Base-by-base conservation (phyloP, 176 grass and related monocot species). In the Dendrocalamus sinicus region DNA sequence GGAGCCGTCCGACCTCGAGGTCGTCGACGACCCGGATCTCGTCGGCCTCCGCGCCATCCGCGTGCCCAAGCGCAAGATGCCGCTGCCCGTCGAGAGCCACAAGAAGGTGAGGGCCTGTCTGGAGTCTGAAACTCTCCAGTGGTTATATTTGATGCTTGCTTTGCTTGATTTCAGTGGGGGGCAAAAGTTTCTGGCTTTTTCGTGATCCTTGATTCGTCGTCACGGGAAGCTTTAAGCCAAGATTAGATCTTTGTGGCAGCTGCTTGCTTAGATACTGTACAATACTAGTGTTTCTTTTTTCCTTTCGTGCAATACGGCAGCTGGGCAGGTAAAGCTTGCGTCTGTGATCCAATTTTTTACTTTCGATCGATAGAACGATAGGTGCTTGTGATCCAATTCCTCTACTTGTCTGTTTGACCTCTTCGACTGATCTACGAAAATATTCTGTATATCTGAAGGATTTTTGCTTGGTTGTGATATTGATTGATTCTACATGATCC, bases 21-120 rank as follows among this genome's bases (percentile, higher is more conserved):
- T 80, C 83, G 39, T 77, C 83, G 90, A 90, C 28, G 93, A 89
- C 85, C 84, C 78, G 88, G 90, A 92, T 86, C 86, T 95, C 72
- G 20, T 85, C 44, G 71, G 22, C 3, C 93, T 91, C 65, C 67
- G 75, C 24, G 12, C 32, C 70, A 92, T 95, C 88, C 88, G 90
- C 47, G 93, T 95, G 70, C 83, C 90, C 86, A 95, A 91, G 83
- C 90, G 88, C 83, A 90, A 81, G 86, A 90, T 86, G 86, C 86
- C 83, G 65, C 85, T 85, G 8, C 84, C 72, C 57, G 64, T 85
- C 66, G 89, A 91, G 65, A 88, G 70, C 54, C 86, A 92, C 79
- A 95, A 60, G 88, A 95, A 91, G 93, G 93, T 95, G 67, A 78
- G 67, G 13, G 5, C 67, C 15, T 76, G 24, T 17, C 4, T 11